Conservation (phyloP, 2,329 filamentous ascomycete genomes). For the Fusarium temperatum region DNA sequence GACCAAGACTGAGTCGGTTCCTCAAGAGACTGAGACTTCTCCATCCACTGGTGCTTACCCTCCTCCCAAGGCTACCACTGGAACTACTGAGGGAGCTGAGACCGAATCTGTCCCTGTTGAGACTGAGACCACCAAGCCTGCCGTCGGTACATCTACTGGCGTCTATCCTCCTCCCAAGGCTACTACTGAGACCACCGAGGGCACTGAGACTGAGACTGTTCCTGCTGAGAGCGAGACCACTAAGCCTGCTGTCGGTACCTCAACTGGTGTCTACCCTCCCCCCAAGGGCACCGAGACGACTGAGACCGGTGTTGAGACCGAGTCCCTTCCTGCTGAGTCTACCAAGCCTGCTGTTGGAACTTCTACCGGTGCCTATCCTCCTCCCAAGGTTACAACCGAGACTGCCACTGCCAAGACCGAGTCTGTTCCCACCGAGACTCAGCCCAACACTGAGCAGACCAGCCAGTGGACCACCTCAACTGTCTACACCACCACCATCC, state of each 20-base stretch:
- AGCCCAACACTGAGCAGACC: neutral
- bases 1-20: neutral
- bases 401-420: neutral
- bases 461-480: constrained; percentile 28
- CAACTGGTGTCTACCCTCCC: neutral
- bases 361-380: neutral
- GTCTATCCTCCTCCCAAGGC: neutral
- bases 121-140: neutral
- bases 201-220: neutral
- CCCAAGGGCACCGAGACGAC: neutral
- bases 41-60: neutral
- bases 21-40: neutral
- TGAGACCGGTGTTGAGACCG: neutral
- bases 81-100: neutral
- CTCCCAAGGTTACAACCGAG: neutral
- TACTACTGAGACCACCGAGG: neutral
- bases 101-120: neutral
- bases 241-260: neutral
- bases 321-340: neutral
- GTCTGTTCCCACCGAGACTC: neutral
- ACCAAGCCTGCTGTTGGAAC: neutral
- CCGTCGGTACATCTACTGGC: neutral
- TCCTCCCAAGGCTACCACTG: neutral
- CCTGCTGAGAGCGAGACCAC: neutral
- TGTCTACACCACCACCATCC: constrained; percentile 35